These are phyloP conservation scores for Protomyces inundatus DNA, from an alignment of 1,139 yeast genomes.

Conservation along the genomic window DNA sequence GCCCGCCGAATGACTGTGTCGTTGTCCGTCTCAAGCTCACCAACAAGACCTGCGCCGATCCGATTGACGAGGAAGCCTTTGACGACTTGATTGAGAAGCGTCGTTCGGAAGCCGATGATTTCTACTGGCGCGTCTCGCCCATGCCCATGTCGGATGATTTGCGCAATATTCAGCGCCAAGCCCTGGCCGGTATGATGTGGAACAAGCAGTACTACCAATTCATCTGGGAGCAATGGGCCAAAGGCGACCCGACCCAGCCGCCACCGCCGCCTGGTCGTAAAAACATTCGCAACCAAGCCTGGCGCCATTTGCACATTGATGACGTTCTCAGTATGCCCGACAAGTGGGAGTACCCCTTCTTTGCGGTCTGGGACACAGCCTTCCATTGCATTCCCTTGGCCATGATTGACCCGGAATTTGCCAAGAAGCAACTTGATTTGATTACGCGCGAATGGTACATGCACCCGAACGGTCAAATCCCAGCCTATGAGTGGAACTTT, in stretches of 20 bases:
- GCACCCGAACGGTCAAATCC: slow-evolving; percentile 98
- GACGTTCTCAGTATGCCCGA: slow-evolving; percentile 89
- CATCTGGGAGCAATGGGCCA: slow-evolving; percentile 80
- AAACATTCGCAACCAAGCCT: slow-evolving; percentile 75
- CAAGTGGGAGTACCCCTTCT: slow-evolving; percentile 95
- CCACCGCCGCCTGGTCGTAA: slow-evolving; percentile 78
- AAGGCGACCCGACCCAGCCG: slow-evolving; percentile 75
- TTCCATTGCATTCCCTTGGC: slow-evolving; percentile 94
- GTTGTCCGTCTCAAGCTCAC: slow-evolving; percentile 77
- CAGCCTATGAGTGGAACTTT: slow-evolving; percentile 97
- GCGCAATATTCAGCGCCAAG: slow-evolving; percentile 85
- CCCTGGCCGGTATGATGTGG: slow-evolving; percentile 92
- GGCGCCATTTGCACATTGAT: slow-evolving; percentile 87
- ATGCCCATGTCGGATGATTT: slow-evolving; percentile 77
- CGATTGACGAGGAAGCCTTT: slow-evolving; percentile 67
- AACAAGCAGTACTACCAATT: slow-evolving; percentile 89
- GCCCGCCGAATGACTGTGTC: slow-evolving; percentile 85
- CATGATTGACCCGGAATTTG: slow-evolving; percentile 91
- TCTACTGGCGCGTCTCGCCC: slow-evolving; percentile 86
- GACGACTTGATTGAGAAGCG: slow-evolving; percentile 70
- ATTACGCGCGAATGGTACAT: slow-evolving; percentile 94
- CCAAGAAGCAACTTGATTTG: slow-evolving; percentile 81
- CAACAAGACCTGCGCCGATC: slow-evolving; percentile 35
- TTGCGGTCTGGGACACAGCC: slow-evolving; percentile 97
- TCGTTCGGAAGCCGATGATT: slow-evolving; percentile 87